phyloP scores from a whole-genome alignment of 768 basidiomycete species.

The Lanmaoa pseudosensibilis region DNA sequence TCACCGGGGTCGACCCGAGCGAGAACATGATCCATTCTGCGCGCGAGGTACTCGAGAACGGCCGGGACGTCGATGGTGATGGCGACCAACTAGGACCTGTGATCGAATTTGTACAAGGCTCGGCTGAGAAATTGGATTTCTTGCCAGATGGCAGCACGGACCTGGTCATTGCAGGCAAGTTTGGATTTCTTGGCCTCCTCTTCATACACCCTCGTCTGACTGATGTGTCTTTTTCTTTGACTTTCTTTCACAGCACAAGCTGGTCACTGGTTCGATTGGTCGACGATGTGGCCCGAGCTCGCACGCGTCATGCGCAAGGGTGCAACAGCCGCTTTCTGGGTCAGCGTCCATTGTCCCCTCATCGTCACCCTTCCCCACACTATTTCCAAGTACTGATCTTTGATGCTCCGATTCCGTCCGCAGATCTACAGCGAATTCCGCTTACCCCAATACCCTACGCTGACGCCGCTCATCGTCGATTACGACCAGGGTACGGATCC shows the following conservation, averaged over 20 bases:
- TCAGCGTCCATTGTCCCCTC: slow-evolving; percentile 29
- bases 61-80: neutral
- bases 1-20: slow-evolving; percentile 77
- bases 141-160: slow-evolving; percentile 58
- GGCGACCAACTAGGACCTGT: slow-evolving; percentile 14
- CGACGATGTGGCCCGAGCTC: slow-evolving; percentile 67
- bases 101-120: slow-evolving; percentile 36
- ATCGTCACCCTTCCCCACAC: neutral
- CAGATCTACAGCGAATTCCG: slow-evolving; percentile 11
- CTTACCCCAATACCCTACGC: neutral
- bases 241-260: slow-evolving; percentile 56
- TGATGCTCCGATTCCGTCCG: neutral
- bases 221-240: neutral
- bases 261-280: slow-evolving; percentile 81
- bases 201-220: neutral
- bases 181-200: neutral
- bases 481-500: slow-evolving; percentile 2
- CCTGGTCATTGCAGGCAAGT: slow-evolving; percentile 62
- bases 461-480: slow-evolving; percentile 4
- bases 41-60: slow-evolving; percentile 17
- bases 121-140: slow-evolving; percentile 56
- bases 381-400: neutral
- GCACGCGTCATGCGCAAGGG: slow-evolving; percentile 56
- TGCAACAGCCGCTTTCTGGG: slow-evolving; percentile 77
- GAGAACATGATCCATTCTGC: slow-evolving; percentile 66